These are phyloP conservation scores for Trametopsis cervina DNA, from an alignment of 768 basidiomycete genomes.

Conservation along the genomic window DNA sequence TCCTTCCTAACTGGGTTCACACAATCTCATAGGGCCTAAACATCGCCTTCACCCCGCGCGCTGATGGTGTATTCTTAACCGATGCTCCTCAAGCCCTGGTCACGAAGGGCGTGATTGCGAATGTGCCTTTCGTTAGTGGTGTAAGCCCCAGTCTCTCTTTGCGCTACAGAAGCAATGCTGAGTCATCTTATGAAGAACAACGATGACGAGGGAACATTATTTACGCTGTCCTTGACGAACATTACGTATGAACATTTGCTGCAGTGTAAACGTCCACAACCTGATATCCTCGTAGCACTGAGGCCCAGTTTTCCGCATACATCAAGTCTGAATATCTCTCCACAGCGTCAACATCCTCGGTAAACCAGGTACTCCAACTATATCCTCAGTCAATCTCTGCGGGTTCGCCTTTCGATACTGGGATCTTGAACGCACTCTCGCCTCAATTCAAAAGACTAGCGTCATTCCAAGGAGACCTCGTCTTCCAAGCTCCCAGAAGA, in stretches of 20 bases:
- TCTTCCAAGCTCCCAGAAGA: constrained; percentile 22
- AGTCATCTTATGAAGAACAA: neutral
- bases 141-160: constrained; percentile 3
- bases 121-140: constrained; percentile 43
- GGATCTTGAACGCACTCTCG: constrained; percentile 36
- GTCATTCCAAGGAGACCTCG: constrained; percentile 21
- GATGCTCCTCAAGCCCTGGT: constrained; percentile 34
- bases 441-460: constrained; percentile 28
- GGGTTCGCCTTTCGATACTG: constrained; percentile 51
- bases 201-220: constrained; percentile 54
- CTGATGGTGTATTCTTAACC: constrained; percentile 43
- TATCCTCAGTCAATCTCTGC: constrained; percentile 28
- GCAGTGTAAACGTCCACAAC: neutral
- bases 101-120: constrained; percentile 36
- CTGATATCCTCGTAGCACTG: constrained; percentile 16
- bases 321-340: constrained; percentile 20
- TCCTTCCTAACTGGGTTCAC: neutral
- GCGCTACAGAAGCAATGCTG: neutral
- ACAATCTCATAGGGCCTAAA: constrained; percentile 2
- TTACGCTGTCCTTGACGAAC: constrained; percentile 22
- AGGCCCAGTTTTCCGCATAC: constrained; percentile 14
- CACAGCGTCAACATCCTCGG: constrained; percentile 9
- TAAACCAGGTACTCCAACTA: constrained; percentile 15
- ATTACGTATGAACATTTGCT: constrained; percentile 22
- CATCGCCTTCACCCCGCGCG: constrained; percentile 41